Conservation (phyloP, 371 early-diverging fungal species). For the Mucor irregularis region DNA sequence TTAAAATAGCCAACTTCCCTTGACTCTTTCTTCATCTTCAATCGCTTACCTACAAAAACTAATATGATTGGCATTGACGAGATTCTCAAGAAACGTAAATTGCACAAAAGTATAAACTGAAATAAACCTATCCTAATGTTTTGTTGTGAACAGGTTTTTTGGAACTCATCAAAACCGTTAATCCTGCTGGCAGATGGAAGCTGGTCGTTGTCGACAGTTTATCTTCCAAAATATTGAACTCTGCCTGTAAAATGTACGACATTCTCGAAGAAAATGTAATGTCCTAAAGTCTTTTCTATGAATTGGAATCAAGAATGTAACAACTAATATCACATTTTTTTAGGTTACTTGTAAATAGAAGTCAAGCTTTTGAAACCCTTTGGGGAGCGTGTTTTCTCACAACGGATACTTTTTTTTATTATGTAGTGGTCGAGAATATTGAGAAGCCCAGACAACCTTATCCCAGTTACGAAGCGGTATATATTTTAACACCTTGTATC, state of each 20-base stretch:
- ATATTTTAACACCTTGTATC: conserved; percentile 83
- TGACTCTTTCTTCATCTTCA: conserved; percentile 1
- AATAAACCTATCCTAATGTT: not conserved
- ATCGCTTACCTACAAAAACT: not conserved
- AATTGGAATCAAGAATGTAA: not conserved
- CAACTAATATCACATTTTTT: not conserved
- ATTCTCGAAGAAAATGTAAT: conserved; percentile 94
- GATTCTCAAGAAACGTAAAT: conserved; percentile 38
- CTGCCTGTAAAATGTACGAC: conserved; percentile 89
- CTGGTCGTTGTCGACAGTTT: conserved; percentile 88
- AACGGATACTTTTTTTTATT: not conserved
- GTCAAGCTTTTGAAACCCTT: not conserved
- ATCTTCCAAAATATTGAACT: conserved; percentile 82
- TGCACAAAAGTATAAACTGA: not conserved
- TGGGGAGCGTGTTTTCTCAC: not conserved
- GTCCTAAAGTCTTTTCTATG: not conserved
- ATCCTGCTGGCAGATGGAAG: conserved; percentile 80
- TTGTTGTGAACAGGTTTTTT: conserved; percentile 59
- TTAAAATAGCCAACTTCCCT: too few relatives aligned
- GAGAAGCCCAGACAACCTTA: conserved; percentile 82
- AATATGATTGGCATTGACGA: conserved; percentile 52
- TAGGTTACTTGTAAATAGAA: conserved; percentile 45
- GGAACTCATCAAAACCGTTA: conserved; percentile 67
- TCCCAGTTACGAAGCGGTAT: conserved; percentile 88
- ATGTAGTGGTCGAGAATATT: conserved; percentile 67